Evolutionary conservation across 441 rosid species (phyloP).

Genomic region (Biscutella laevigata): DNA sequence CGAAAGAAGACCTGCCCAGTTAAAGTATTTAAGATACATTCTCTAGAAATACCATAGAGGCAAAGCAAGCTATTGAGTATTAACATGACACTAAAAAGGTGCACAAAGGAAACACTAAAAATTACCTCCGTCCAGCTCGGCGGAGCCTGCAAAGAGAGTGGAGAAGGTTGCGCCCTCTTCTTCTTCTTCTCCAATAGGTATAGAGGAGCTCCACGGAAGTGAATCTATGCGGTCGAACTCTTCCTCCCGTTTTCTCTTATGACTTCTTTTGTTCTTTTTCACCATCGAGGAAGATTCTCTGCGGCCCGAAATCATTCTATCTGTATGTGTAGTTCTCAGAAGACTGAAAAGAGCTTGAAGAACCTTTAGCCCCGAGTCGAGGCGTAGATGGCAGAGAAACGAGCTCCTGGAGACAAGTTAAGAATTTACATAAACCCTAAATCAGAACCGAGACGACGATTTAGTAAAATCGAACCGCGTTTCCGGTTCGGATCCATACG

Average conservation of each 20-base stretch:
- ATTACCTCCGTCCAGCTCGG: slow-evolving; percentile 81
- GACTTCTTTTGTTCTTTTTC: slow-evolving; percentile 23
- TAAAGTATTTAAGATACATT: not conserved
- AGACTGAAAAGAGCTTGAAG: not conserved
- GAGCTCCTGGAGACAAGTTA: not conserved
- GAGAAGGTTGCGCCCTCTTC: slow-evolving; percentile 43
- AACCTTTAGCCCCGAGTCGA: not conserved
- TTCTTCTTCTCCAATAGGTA: slow-evolving; percentile 37
- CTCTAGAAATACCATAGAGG: not conserved
- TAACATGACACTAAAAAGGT: too few species aligned
- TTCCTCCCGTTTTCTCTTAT: slow-evolving; percentile 44
- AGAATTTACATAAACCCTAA: slow-evolving; percentile 20
- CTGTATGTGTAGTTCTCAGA: not conserved
- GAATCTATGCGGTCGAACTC: slow-evolving; percentile 45
- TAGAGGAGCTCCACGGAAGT: slow-evolving; percentile 54
- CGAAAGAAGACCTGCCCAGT: slow-evolving; percentile 60
- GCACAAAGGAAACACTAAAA: not conserved
- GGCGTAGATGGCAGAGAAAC: slow-evolving; percentile 3
- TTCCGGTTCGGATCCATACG: not conserved
- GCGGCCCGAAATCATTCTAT: not conserved
- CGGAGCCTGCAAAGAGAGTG: slow-evolving; percentile 49
- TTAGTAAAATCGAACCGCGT: slow-evolving; percentile 2
- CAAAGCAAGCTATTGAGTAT: not conserved
- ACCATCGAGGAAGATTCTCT: slow-evolving; percentile 10
- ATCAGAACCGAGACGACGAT: not conserved